These are phyloP conservation scores for Candida nanaspora DNA, from an alignment of 805 yeast genomes.

Conservation along the genomic window DNA sequence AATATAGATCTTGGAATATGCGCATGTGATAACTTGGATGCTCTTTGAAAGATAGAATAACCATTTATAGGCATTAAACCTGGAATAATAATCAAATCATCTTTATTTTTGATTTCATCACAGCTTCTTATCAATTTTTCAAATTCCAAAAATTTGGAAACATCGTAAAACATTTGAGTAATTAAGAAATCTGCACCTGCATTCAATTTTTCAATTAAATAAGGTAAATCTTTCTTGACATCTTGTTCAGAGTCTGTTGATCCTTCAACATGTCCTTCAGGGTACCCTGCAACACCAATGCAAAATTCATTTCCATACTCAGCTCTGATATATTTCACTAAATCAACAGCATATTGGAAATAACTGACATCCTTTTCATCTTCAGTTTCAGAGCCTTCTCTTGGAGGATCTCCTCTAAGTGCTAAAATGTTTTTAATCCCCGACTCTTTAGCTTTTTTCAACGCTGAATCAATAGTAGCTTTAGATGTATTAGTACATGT, in stretches of 20 bases:
- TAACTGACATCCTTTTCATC: slow-evolving; percentile 32
- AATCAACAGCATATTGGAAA: slow-evolving; percentile 76
- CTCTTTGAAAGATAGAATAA: slow-evolving; percentile 72
- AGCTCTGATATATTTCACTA: slow-evolving; percentile 70
- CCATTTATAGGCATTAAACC: slow-evolving; percentile 92
- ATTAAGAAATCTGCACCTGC: slow-evolving; percentile 95
- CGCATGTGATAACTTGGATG: slow-evolving; percentile 85
- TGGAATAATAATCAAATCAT: slow-evolving; percentile 60
- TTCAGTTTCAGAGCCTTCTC: slow-evolving; percentile 45
- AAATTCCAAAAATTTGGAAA: slow-evolving; percentile 63
- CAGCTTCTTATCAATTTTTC: slow-evolving; percentile 41
- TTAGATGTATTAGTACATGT: slow-evolving; percentile 93
- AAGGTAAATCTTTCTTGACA: slow-evolving; percentile 66
- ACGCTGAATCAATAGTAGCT: slow-evolving; percentile 70
- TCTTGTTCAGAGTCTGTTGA: slow-evolving; percentile 60
- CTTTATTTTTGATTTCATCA: slow-evolving; percentile 28
- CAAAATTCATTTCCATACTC: slow-evolving; percentile 78
- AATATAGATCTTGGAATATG: slow-evolving; percentile 57
- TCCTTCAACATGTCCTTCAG: slow-evolving; percentile 95
- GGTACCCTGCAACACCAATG: slow-evolving; percentile 95
- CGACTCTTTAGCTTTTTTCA: slow-evolving; percentile 57
- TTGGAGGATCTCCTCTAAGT: slow-evolving; percentile 91
- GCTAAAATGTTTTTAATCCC: slow-evolving; percentile 90
- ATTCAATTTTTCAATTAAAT: slow-evolving; percentile 69
- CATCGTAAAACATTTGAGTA: slow-evolving; percentile 88